Evolutionary conservation across 345 rosid genomes (phyloP), one percentile per base, ranked within the genome.

Genomic region (Lenwebbia sp.): DNA sequence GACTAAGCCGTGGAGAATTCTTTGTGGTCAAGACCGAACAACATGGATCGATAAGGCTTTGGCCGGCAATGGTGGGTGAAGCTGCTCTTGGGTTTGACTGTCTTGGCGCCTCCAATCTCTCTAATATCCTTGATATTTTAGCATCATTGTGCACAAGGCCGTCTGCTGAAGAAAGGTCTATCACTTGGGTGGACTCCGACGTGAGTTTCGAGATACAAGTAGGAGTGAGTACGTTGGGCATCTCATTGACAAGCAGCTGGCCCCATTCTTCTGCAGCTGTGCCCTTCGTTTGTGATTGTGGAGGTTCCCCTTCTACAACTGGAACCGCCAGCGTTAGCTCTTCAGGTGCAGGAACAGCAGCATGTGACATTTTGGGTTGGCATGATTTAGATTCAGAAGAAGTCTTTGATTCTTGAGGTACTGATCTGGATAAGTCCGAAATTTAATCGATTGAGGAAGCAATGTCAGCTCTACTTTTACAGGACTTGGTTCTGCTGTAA

Each of bases 61-160:
- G 19, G 12, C 81, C 26, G 41, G 47, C 81, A 37, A 10, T 10
- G 81, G 12, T 41, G 81, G 78, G 81, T 37, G 81, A 70, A 70
- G 81, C 21, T 33, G 81, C 81, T 70, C 47, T 70, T 70, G 47
- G 47, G 81, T 37, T 37, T 4, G 81, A 70, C 47, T 37, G 81
- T 70, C 90, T 94, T 10, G 98, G 99, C 81, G 87, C 90, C 89
- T 96, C 99, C 52, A 95, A 91, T 83, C 99, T 91, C 91, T 96
- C 99, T 87, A 96, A 88, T 90, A 95, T 94, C 94, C 88, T 95
- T 25, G 92, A 94, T 5, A 96, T 96, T 86, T 90, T 94, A 47
- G 85, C 84, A 88, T 96, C 99, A 49, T 91, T 82, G 83, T 90
- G 93, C 88, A 84, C 91, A 86, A 89, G 90, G 47, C 81, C 81